Conservation (phyloP, 2,329 filamentous ascomycete species). For the Talaromyces sp. region DNA sequence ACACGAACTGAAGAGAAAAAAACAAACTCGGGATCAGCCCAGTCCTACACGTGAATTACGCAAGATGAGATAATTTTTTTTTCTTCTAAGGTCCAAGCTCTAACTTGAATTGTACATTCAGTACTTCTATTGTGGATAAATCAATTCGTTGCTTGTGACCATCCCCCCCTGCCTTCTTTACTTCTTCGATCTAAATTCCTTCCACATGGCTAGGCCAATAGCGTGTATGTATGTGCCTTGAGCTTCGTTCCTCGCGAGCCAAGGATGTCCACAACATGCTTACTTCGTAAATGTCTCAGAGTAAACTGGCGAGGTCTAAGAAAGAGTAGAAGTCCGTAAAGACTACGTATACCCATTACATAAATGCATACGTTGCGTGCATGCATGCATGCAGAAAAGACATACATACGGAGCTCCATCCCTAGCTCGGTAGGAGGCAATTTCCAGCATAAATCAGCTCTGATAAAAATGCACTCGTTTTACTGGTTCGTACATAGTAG, state of each 20-base stretch:
- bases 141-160: background rate
- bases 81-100: background rate
- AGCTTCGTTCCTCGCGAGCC: background rate
- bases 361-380: background rate
- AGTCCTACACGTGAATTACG: background rate
- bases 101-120: background rate
- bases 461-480: background rate
- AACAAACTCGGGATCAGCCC: background rate
- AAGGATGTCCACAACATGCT: background rate
- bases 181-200: background rate
- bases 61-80: background rate
- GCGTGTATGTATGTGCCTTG: background rate
- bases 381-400: conserved; percentile 5
- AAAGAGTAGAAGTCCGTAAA: background rate
- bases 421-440: background rate
- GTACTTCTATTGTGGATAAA: background rate
- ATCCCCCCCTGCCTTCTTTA: background rate
- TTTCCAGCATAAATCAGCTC: background rate
- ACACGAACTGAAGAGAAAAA: background rate
- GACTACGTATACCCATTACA: background rate
- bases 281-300: background rate
- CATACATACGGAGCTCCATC: background rate
- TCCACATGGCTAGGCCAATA: conserved; percentile 6
- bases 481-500: background rate
- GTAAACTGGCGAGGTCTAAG: background rate